These are phyloP conservation scores for Yamadazyma blattariae DNA, from an alignment of 1,139 yeast species.

Conservation along the genomic window DNA sequence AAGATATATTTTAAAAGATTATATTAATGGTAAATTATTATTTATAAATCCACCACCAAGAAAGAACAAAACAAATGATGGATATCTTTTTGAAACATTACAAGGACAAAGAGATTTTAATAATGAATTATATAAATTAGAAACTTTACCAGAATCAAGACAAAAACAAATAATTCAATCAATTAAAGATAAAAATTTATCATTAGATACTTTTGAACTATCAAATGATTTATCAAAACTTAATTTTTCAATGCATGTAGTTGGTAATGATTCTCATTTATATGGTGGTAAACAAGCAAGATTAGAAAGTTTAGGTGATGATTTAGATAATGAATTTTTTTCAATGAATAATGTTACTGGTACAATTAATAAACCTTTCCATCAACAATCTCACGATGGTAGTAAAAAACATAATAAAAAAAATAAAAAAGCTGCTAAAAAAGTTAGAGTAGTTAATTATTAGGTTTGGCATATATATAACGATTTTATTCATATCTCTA, in stretches of 20 bases:
- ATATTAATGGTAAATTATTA: slow-evolving; percentile 85
- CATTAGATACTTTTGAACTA: slow-evolving; percentile 54
- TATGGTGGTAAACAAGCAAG: slow-evolving; percentile 85
- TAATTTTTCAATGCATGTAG: slow-evolving; percentile 78
- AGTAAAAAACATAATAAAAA: slow-evolving; percentile 78
- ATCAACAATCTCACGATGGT: slow-evolving; percentile 38
- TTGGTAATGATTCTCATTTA: slow-evolving; percentile 25
- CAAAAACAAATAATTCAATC: slow-evolving; percentile 67
- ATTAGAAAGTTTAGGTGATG: slow-evolving; percentile 71
- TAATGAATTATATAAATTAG: slow-evolving; percentile 63
- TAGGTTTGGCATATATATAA: no score
- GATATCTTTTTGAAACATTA: slow-evolving; percentile 34
- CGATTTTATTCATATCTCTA: no score
- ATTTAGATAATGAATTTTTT: slow-evolving; percentile 83
- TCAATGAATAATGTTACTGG: slow-evolving; percentile 64
- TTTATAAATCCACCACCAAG: slow-evolving; percentile 87
- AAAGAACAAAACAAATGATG: slow-evolving; percentile 30
- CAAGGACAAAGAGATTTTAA: slow-evolving; percentile 66
- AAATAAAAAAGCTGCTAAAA: slow-evolving; percentile 63
- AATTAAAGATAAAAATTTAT: slow-evolving; percentile 51
- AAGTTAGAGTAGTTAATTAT: slow-evolving; percentile 39
- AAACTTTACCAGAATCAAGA: slow-evolving; percentile 68
- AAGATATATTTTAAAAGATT: slow-evolving; percentile 88
- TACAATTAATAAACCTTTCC: slow-evolving; percentile 69
- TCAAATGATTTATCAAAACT: slow-evolving; percentile 67